Evolutionary conservation across 2,329 filamentous ascomycete species (phyloP).

Genomic region (Ophiostoma sp.): DNA sequence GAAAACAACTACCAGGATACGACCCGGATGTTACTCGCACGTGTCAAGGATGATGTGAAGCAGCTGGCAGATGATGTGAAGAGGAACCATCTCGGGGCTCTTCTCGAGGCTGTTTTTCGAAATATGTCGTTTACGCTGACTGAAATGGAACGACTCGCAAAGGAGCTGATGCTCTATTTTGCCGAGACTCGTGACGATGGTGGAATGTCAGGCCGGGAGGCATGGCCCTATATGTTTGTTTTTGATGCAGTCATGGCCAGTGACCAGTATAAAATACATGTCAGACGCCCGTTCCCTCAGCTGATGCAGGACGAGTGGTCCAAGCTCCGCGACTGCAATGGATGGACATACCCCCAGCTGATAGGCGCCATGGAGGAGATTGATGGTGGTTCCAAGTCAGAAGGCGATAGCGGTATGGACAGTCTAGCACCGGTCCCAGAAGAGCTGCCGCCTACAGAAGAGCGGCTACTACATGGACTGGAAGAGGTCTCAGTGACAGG

Average conservation of each 20-base stretch:
- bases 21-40: background rate
- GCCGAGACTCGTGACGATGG: background rate
- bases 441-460: background rate
- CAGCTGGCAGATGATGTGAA: conserved; percentile 2
- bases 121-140: background rate
- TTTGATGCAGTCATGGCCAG: background rate
- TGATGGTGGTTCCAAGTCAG: background rate
- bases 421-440: background rate
- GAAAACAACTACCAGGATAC: background rate
- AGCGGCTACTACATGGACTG: background rate
- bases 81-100: background rate
- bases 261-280: background rate
- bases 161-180: background rate
- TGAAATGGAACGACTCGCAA: background rate
- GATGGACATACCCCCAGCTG: conserved; percentile 7
- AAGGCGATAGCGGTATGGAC: background rate
- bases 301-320: background rate
- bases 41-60: background rate
- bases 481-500: background rate
- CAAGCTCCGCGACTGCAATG: background rate
- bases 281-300: background rate
- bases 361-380: background rate
- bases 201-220: background rate
- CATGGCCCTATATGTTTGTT: background rate
- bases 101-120: background rate